phyloP scores from a whole-genome alignment of 768 basidiomycete genomes.

The Guyanaporus albipodus region DNA sequence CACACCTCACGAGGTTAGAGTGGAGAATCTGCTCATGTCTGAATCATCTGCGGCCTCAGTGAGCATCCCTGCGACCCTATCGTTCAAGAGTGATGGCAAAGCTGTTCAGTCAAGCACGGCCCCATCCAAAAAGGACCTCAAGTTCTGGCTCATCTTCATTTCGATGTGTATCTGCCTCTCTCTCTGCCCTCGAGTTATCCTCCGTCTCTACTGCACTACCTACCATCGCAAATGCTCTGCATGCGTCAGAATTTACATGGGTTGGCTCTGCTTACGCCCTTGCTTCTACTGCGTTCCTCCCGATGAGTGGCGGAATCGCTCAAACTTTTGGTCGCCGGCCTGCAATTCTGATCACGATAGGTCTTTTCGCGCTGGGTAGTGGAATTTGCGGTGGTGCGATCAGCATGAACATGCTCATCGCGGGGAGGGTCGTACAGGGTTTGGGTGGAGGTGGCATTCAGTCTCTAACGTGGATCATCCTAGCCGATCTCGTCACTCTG shows the following conservation, averaged over 20 bases:
- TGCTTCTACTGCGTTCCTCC: slow-evolving; percentile 38
- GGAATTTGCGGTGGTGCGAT: slow-evolving; percentile 40
- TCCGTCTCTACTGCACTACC: slow-evolving; percentile 41
- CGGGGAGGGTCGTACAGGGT: slow-evolving; percentile 39
- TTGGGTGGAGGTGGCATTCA: slow-evolving; percentile 40
- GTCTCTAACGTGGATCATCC: slow-evolving; percentile 37
- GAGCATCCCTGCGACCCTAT: too few relatives aligned
- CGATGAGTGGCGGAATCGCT: slow-evolving; percentile 36
- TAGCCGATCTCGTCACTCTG: slow-evolving; percentile 45
- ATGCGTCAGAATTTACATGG: slow-evolving; percentile 42
- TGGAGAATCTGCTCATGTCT: too few relatives aligned
- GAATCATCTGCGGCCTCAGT: too few relatives aligned
- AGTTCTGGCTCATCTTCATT: slow-evolving; percentile 32
- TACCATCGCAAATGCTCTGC: slow-evolving; percentile 37
- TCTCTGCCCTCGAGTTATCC: slow-evolving; percentile 31
- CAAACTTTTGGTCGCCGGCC: slow-evolving; percentile 39
- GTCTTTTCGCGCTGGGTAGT: slow-evolving; percentile 40
- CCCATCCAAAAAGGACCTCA: not conserved
- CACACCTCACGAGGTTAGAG: too few relatives aligned
- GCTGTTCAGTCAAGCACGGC: too few relatives aligned
- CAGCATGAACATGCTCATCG: slow-evolving; percentile 41
- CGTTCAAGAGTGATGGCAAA: too few relatives aligned
- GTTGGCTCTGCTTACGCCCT: slow-evolving; percentile 43
- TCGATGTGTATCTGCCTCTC: slow-evolving; percentile 27
- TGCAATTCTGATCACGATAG: slow-evolving; percentile 29